These are phyloP conservation scores for Aspergillus costaricaensis DNA, from an alignment of 2,329 filamentous ascomycete species.

Conservation along the genomic window DNA sequence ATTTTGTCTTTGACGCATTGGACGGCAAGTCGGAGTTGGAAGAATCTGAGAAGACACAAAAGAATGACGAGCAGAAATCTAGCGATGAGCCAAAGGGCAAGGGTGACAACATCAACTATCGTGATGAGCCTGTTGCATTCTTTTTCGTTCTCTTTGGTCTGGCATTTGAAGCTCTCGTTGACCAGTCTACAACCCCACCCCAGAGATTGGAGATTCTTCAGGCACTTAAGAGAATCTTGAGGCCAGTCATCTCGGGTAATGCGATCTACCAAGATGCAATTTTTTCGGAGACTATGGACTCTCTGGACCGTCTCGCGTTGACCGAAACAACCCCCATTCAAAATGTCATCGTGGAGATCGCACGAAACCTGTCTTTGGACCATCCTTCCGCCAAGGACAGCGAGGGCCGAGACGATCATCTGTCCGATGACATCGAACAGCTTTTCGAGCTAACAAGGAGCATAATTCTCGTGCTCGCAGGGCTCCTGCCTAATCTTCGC, in stretches of 20 bases:
- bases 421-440: constrained; percentile 97
- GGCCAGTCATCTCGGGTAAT: constrained; percentile 91
- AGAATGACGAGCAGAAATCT: constrained; percentile 15
- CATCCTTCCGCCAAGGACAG: constrained; percentile 83
- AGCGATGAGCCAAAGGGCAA: constrained; percentile 50
- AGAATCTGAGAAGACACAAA: constrained; percentile 32
- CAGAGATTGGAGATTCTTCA: constrained; percentile 86
- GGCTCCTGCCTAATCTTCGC: constrained; percentile 73
- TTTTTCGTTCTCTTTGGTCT: constrained; percentile 98
- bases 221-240: constrained; percentile 90
- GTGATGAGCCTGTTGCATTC: constrained; percentile 95
- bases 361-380: constrained; percentile 81
- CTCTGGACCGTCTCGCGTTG: constrained; percentile 86
- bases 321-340: constrained; percentile 90
- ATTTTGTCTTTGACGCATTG: constrained; percentile 94
- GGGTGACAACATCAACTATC: constrained; percentile 87
- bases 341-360: constrained; percentile 89
- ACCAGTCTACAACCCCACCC: constrained; percentile 70
- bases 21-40: constrained; percentile 68
- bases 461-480: constrained; percentile 88
- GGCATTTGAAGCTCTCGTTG: constrained; percentile 91
- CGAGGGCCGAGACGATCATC: constrained; percentile 67
- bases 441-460: constrained; percentile 95
- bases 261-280: constrained; percentile 95
- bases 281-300: constrained; percentile 95